phyloP scores from a whole-genome alignment of 2,329 filamentous ascomycete species.

The Aureobasidium leucospermi region DNA sequence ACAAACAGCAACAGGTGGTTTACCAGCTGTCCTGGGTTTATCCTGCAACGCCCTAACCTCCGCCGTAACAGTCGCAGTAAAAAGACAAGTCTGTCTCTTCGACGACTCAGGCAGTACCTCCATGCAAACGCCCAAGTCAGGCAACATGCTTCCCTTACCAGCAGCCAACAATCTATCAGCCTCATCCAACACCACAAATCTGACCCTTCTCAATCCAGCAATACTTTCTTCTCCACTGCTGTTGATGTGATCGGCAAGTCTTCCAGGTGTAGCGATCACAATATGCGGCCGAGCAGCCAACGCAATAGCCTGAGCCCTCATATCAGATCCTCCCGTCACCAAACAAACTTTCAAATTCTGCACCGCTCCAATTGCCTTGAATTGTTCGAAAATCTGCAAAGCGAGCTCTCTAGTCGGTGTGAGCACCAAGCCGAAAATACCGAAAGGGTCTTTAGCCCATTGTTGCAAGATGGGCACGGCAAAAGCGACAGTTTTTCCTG shows the following conservation, averaged over 20 bases:
- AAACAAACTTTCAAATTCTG: constrained; percentile 81
- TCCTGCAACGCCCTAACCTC: constrained; percentile 84
- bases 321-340: constrained; percentile 88
- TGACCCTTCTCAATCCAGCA: constrained; percentile 67
- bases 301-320: constrained; percentile 81
- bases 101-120: constrained; percentile 35
- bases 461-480: constrained; percentile 88
- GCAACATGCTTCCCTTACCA: constrained; percentile 79
- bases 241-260: constrained; percentile 86
- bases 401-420: constrained; percentile 90
- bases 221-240: constrained; percentile 89
- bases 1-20: constrained; percentile 76
- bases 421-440: constrained; percentile 81
- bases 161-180: constrained; percentile 79
- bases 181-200: constrained; percentile 89
- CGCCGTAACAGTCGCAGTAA: constrained; percentile 90
- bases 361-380: constrained; percentile 83
- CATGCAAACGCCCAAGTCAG: constrained; percentile 25
- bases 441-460: constrained; percentile 86
- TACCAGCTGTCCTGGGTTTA: constrained; percentile 60
- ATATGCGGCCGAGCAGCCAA: constrained; percentile 78
- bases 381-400: constrained; percentile 92
- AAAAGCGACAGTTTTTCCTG: constrained; percentile 95
- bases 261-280: constrained; percentile 88
- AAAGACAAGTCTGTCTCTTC: constrained; percentile 85